Evolutionary conservation across 2,329 filamentous ascomycete species (phyloP), one percentile per base, ranked within the genome.

Genomic region (Tolypocladium tropicale): DNA sequence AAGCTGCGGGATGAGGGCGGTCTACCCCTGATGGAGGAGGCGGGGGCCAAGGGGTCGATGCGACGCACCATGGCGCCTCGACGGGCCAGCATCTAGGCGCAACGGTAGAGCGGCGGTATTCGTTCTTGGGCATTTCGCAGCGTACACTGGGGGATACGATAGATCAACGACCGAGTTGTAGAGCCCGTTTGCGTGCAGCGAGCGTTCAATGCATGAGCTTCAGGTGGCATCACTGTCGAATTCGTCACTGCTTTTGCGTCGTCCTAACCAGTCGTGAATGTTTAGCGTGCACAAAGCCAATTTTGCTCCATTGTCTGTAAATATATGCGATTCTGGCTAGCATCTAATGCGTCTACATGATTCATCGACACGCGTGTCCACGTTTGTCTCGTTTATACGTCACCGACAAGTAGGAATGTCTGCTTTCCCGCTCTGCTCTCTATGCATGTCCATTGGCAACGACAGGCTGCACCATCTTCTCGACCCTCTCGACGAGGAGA

Each of bases 61-160:
- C 78, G 88, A 63, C 80, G 89, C 64, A 93, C 88, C 0, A 89
- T 90, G 83, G 89, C 89, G 57, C 89, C 89, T 25, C 77, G 89
- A 60, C 78, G 89, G 67, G 88, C 88, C 30, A 93, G 89, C 71
- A 89, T 93, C 53, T 90, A 72, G 57, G 58, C 28, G 28, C 11
- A n/a, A 7, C 2, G 5, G 18, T 6, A 50, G 10, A 21, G 28
- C 28, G 9, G 46, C 21, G 10, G 33, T 50, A 28, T 21, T 50
- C 3, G n/a, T n/a, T 33, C 46, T n/a, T n/a, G 25, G 32, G 46
- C 46, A 32, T 32, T 50, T n/a, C 28, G 33, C 46, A 32, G 46
- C 46, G 28, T 32, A n/a, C n/a, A n/a, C n/a, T n/a, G n/a, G 4
- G 46, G 18, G 18, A 21, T 7, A 9, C 11, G 46, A 11, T 49